phyloP scores from a whole-genome alignment of 352 stramenopile genomes.

The Globisporangium orthogonon region DNA sequence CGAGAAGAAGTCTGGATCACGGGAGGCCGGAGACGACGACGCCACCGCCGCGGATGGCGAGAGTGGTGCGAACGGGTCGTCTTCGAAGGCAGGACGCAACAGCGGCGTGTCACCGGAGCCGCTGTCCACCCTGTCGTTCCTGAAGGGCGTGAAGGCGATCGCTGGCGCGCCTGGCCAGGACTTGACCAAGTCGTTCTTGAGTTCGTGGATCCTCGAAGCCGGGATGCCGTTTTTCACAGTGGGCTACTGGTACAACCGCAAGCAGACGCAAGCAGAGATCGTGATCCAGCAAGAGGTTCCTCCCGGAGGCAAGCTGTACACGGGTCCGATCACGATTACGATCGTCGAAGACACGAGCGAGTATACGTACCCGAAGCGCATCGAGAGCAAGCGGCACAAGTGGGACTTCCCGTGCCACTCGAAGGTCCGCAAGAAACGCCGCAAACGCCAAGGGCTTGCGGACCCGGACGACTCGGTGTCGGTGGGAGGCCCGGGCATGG shows the following conservation, averaged over 20 bases:
- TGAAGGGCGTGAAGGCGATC: slow-evolving; percentile 79
- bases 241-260: slow-evolving; percentile 87
- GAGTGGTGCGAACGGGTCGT: slow-evolving; percentile 1
- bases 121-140: slow-evolving; percentile 71
- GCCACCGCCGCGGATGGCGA: slow-evolving; percentile 6
- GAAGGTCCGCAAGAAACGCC: slow-evolving; percentile 84
- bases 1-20: slow-evolving; percentile 27
- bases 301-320: slow-evolving; percentile 75
- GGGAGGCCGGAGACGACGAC: slow-evolving; percentile 34
- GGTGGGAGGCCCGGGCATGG: slow-evolving; percentile 70
- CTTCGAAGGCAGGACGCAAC: slow-evolving; percentile 12
- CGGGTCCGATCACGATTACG: slow-evolving; percentile 72
- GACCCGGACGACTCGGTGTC: slow-evolving; percentile 77
- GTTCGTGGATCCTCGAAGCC: slow-evolving; percentile 72
- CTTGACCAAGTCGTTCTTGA: slow-evolving; percentile 75
- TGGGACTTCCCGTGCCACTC: slow-evolving; percentile 84
- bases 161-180: slow-evolving; percentile 71
- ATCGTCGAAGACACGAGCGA: slow-evolving; percentile 85
- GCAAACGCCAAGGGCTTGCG: slow-evolving; percentile 73
- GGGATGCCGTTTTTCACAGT: slow-evolving; percentile 86
- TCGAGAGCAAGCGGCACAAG: slow-evolving; percentile 81
- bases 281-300: slow-evolving; percentile 80
- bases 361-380: slow-evolving; percentile 75
- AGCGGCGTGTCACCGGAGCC: slow-evolving; percentile 27
- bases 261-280: slow-evolving; percentile 81